A percentile compares a stretch with the other conserved stretches of the same genome.
These are phyloP conservation scores for Leccinum subrobustum DNA, from an alignment of 1,284 basidiomycete species.

Conservation along the genomic window DNA sequence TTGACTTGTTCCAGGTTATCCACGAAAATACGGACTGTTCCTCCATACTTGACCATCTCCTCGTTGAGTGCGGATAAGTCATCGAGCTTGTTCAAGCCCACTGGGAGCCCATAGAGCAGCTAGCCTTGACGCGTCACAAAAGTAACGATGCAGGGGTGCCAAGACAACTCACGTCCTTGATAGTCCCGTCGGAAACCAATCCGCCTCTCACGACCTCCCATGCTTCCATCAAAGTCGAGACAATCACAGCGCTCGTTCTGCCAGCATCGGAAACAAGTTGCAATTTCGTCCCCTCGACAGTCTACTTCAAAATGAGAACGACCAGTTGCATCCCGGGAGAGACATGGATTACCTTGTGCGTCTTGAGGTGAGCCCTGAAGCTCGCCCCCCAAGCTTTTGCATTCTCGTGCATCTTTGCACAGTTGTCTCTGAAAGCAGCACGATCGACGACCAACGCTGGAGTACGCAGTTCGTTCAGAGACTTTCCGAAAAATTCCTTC, in stretches of 20 bases:
- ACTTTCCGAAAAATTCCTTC: constrained; percentile 59
- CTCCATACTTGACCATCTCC: constrained; percentile 51
- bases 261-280: constrained; percentile 60
- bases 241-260: constrained; percentile 61
- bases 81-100: constrained; percentile 67
- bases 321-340: background rate
- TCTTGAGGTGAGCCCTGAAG: constrained; percentile 85
- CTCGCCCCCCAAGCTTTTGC: constrained; percentile 61
- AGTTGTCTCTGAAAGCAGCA: constrained; percentile 67
- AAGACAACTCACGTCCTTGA: constrained; percentile 62
- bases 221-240: constrained; percentile 80
- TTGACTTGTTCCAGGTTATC: constrained; percentile 75
- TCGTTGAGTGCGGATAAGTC: constrained; percentile 66
- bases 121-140: constrained; percentile 31
- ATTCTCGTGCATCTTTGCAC: constrained; percentile 66
- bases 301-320: constrained; percentile 43
- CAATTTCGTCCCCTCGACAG: constrained; percentile 67
- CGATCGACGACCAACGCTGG: constrained; percentile 81
- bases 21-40: constrained; percentile 64
- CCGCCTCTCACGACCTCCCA: constrained; percentile 72
- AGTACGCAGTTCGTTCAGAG: constrained; percentile 63
- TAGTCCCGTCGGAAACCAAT: constrained; percentile 68
- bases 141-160: background rate
- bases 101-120: constrained; percentile 80
- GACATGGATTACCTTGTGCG: constrained; percentile 59